Evolutionary conservation across 2,329 filamentous ascomycete species (phyloP).

Genomic region (Exutisphaerella laricina): DNA sequence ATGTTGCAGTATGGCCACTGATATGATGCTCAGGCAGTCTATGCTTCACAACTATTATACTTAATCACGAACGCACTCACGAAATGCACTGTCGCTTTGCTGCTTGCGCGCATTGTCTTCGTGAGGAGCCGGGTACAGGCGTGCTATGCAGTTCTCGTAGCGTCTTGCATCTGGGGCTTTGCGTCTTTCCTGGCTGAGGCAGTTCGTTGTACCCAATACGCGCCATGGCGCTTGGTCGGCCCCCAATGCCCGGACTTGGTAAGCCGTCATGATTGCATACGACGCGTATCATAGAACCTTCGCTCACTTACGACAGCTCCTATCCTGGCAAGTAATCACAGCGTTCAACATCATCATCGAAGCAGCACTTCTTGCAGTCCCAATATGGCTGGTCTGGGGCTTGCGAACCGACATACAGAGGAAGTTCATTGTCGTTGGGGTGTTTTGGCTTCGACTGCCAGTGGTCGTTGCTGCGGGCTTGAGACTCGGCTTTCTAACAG

Average conservation of each 20-base stretch:
- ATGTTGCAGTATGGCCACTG: background rate
- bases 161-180: conserved; percentile 19
- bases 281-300: no score
- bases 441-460: conserved; percentile 21
- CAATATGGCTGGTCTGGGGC: conserved; percentile 23
- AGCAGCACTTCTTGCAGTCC: conserved; percentile 19
- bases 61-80: conserved; percentile 20
- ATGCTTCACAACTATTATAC: conserved; percentile 21
- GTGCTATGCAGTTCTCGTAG: conserved; percentile 17
- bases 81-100: conserved; percentile 23
- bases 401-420: conserved; percentile 17
- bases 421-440: conserved; percentile 19
- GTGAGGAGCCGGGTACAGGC: conserved; percentile 18
- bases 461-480: conserved; percentile 18
- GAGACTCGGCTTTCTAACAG: conserved; percentile 15
- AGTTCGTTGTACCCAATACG: conserved; percentile 16
- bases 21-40: conserved; percentile 14
- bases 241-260: conserved; percentile 16
- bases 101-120: conserved; percentile 24
- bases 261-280: conserved; percentile 7
- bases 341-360: conserved; percentile 23
- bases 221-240: conserved; percentile 18
- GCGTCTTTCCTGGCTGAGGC: conserved; percentile 14
- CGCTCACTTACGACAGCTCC: no score
- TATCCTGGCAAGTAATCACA: conserved; percentile 20